A percentile compares a stretch with the other conserved stretches of the same genome.
phyloP scores from a whole-genome alignment of 106 monocot genomes.

The Hemerocallis citrina region DNA sequence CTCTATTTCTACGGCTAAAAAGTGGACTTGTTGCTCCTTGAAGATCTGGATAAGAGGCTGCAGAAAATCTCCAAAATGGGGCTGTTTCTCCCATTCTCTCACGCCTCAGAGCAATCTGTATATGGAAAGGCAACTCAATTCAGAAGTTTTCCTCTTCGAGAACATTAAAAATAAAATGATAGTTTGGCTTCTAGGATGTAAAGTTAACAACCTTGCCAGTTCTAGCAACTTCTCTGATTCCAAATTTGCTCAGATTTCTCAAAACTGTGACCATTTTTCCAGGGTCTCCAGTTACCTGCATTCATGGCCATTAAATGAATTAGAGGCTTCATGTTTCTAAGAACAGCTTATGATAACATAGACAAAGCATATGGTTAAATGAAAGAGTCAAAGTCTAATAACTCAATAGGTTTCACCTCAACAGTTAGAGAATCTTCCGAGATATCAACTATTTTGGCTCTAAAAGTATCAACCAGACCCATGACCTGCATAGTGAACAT shows the following conservation, averaged over 20 bases:
- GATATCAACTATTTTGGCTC: constrained; percentile 85
- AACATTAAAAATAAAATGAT: neutral
- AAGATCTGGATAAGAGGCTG: no score
- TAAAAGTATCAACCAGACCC: constrained; percentile 79
- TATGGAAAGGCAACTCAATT: no score
- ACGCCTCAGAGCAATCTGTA: constrained; percentile 83
- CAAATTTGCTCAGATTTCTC: constrained; percentile 69
- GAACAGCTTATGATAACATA: neutral
- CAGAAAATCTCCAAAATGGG: constrained; percentile 88
- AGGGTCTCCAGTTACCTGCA: constrained; percentile 87
- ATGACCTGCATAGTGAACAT: constrained; percentile 56
- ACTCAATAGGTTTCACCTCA: constrained; percentile 46
- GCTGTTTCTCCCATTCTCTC: constrained; percentile 73
- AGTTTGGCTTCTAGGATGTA: no score
- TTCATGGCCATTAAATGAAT: neutral
- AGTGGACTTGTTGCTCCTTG: constrained; percentile 27
- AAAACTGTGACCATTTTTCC: no score
- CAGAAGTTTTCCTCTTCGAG: no score
- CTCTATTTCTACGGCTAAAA: constrained; percentile 11
- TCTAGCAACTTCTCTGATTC: no score
- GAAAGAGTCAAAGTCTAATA: neutral
- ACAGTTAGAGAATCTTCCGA: constrained; percentile 73
- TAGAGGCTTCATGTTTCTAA: neutral
- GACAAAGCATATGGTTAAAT: neutral
- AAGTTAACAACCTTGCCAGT: constrained; percentile 77